A percentile compares a stretch with the other conserved stretches of the same genome.
Conservation (phyloP, 108 stramenopile species). For the Schizochytrium sp. region DNA sequence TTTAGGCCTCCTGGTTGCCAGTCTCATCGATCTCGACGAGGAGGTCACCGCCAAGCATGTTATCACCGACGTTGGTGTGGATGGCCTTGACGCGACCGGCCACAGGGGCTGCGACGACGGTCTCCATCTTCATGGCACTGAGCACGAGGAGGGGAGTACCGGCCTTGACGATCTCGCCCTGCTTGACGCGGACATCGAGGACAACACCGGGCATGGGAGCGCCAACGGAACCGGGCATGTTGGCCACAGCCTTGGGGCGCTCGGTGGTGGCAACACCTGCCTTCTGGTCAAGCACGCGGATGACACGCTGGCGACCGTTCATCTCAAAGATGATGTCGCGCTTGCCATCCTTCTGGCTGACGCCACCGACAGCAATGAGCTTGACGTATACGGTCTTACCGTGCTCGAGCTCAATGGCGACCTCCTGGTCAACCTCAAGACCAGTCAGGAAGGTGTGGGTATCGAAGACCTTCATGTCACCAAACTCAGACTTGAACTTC, state of each 20-base stretch:
- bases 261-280: constrained; percentile 65
- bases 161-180: constrained; percentile 86
- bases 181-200: constrained; percentile 87
- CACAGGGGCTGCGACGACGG: constrained; percentile 84
- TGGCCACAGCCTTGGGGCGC: constrained; percentile 69
- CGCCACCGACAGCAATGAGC: constrained; percentile 77
- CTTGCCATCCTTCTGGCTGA: constrained; percentile 74
- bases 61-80: constrained; percentile 86
- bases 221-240: constrained; percentile 79
- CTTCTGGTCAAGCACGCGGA: constrained; percentile 81
- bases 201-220: constrained; percentile 97
- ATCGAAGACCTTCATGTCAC: constrained; percentile 83
- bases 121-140: constrained; percentile 98
- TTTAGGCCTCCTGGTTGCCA: not conserved
- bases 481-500: constrained; percentile 80
- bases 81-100: constrained; percentile 84
- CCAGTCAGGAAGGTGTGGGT: constrained; percentile 92
- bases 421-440: constrained; percentile 90
- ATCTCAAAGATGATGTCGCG: constrained; percentile 90
- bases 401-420: constrained; percentile 80
- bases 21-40: constrained; percentile 84
- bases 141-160: constrained; percentile 88
- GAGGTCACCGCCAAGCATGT: constrained; percentile 87
- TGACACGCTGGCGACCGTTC: constrained; percentile 88
- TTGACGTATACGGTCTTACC: constrained; percentile 88